Evolutionary conservation across 192 early-diverging fungal species (phyloP).

Genomic region (Allomyces macrogynus): DNA sequence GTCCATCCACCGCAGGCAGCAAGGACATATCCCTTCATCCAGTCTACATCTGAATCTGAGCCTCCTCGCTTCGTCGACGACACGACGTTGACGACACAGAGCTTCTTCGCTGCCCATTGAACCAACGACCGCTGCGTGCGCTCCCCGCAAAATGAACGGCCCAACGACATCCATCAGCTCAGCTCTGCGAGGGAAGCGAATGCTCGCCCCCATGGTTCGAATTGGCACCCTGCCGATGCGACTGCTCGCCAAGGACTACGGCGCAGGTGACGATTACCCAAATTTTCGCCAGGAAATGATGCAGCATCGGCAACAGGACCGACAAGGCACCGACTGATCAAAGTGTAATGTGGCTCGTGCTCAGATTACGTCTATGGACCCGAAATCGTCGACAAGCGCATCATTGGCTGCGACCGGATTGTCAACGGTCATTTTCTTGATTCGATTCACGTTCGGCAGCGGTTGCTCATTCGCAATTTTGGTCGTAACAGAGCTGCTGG

Average conservation of each 20-base stretch:
- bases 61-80: too few relatives aligned
- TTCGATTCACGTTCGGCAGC: neutral
- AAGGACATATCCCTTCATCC: too few relatives aligned
- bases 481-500: slow-evolving; percentile 10
- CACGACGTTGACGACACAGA: too few relatives aligned
- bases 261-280: slow-evolving; percentile 38
- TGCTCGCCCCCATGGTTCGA: slow-evolving; percentile 94
- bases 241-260: slow-evolving; percentile 60
- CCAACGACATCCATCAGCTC: too few relatives aligned
- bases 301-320: neutral
- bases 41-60: too few relatives aligned
- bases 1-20: too few relatives aligned
- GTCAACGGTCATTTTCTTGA: slow-evolving; percentile 38
- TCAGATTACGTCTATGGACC: slow-evolving; percentile 74
- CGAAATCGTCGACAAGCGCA: slow-evolving; percentile 73
- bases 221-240: slow-evolving; percentile 79
- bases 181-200: slow-evolving; percentile 21
- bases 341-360: neutral
- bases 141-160: too few relatives aligned
- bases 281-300: neutral
- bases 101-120: too few relatives aligned
- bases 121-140: too few relatives aligned
- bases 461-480: too few relatives aligned
- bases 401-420: slow-evolving; percentile 49
- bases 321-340: too few relatives aligned